Conservation (phyloP, 2,329 filamentous ascomycete species). For the Alternaria sp. region DNA sequence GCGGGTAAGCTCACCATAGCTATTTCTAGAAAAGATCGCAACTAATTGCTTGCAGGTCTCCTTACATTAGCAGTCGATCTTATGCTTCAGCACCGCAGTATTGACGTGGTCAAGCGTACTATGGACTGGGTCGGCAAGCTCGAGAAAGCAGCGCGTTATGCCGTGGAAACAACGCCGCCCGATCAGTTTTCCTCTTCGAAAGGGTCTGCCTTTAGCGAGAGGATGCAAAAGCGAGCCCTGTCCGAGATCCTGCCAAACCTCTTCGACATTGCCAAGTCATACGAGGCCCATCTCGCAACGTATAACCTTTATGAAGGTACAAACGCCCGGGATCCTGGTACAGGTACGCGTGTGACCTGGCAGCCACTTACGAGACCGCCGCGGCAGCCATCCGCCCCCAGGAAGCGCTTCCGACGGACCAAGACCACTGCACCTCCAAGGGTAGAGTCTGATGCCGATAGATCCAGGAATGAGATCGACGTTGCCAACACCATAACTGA, state of each 20-base stretch:
- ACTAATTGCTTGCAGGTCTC: constrained; percentile 33
- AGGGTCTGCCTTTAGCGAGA: constrained; percentile 30
- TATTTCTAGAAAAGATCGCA: background rate
- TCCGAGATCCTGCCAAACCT: constrained; percentile 39
- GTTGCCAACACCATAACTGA: constrained; percentile 25
- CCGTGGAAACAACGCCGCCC: constrained; percentile 30
- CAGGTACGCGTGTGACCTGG: constrained; percentile 39
- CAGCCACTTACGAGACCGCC: constrained; percentile 31
- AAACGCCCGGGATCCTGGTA: constrained; percentile 28
- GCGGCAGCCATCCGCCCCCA: constrained; percentile 15
- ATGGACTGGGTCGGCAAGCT: constrained; percentile 39
- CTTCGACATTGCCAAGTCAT: constrained; percentile 39
- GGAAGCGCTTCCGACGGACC: constrained; percentile 25
- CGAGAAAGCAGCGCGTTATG: constrained; percentile 30
- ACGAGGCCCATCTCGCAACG: constrained; percentile 43
- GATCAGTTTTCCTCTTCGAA: constrained; percentile 43
- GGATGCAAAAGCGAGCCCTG: constrained; percentile 41
- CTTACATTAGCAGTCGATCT: constrained; percentile 40
- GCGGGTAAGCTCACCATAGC: constrained; percentile 26
- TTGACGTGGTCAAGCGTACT: constrained; percentile 36
- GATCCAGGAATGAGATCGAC: constrained; percentile 35
- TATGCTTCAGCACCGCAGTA: constrained; percentile 41
- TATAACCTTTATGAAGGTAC: constrained; percentile 37
- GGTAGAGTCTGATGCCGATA: constrained; percentile 14
- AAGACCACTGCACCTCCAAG: background rate